A percentile compares a stretch with the other conserved stretches of the same genome.
Conservation (phyloP, 768 basidiomycete species). For the Leccinellum rugosiceps region DNA sequence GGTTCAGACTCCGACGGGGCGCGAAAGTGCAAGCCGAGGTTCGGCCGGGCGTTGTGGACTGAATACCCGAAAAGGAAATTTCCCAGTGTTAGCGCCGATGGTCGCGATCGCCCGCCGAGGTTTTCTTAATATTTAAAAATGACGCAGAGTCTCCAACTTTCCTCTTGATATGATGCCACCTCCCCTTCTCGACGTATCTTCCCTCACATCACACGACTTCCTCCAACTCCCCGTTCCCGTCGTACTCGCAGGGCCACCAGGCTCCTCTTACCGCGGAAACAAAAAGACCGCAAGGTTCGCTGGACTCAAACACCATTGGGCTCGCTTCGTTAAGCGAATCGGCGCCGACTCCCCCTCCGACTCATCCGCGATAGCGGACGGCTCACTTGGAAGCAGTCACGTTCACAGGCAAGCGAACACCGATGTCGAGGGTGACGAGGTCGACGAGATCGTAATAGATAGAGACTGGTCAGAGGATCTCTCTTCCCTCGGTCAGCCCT, state of each 20-base stretch:
- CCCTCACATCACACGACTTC: slow-evolving; percentile 8
- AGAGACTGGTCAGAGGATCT: slow-evolving; percentile 62
- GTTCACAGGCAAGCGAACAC: slow-evolving; percentile 29
- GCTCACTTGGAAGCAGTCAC: slow-evolving; percentile 39
- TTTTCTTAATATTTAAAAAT: background rate
- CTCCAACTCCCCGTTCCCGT: slow-evolving; percentile 43
- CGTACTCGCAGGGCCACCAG: slow-evolving; percentile 27
- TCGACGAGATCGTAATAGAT: slow-evolving; percentile 77
- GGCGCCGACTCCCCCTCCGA: slow-evolving; percentile 57
- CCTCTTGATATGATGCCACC: background rate
- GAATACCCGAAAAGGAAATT: background rate
- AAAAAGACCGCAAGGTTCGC: slow-evolving; percentile 40
- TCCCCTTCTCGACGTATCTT: slow-evolving; percentile 1
- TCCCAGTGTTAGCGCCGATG: background rate
- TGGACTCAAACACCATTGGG: slow-evolving; percentile 44
- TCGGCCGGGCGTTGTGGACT: background rate
- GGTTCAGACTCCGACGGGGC: slow-evolving; percentile 36
- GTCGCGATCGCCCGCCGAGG: background rate
- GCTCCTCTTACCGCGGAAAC: slow-evolving; percentile 26
- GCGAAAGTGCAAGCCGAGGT: slow-evolving; percentile 29
- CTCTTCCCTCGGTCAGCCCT: slow-evolving; percentile 50
- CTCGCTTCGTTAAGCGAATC: slow-evolving; percentile 49
- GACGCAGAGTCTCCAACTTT: background rate
- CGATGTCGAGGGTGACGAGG: slow-evolving; percentile 36
- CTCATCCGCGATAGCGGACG: slow-evolving; percentile 51